Evolutionary conservation across 345 rosid species (phyloP), one percentile per base, ranked within the genome.

Genomic region (Abelmoschus esculentus): DNA sequence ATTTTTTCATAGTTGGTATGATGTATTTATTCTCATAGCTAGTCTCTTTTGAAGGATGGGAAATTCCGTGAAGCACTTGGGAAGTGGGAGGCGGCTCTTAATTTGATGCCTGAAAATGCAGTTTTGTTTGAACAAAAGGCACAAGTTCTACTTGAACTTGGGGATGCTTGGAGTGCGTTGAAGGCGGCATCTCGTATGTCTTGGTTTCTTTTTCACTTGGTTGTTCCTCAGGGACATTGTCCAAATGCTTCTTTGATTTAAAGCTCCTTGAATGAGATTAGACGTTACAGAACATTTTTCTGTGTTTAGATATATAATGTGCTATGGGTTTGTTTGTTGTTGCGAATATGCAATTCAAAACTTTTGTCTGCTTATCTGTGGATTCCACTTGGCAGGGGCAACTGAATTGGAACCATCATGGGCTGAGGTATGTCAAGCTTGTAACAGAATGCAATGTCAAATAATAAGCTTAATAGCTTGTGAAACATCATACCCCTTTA

Each of bases 31-130:
- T 57, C 19, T 12, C 28, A 28, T 47, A 19, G 17, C 44, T 67
- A 44, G 58, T 72, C 61, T 74, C 19, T 9, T 71, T 69, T 81
- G 60, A 83, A 92, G 96, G 93, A 89, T 42, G 91, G 93, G 47
- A 90, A 86, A 76, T 90, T 83, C 66, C 76, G 79, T 56, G 97
- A 90, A 82, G 98, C 97, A 53, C 85, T 90, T 63, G 96, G 88
- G 70, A 90, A 89, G 80, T 93, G 97, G 96, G 96, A 87, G 84
- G 82, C 88, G 75, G 85, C 97, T 74, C 87, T 90, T 65, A 90
- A 75, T 74, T 74, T 93, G 76, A 79, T 78, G 73, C 91, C 96
- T 0, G 83, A 69, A 59, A 87, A 71, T 80, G 93, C 91, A 12
- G 80, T 86, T 59, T 67, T 93, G 56, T 96, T 86, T 61, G 98